Base-by-base conservation (phyloP, 306 rosid genomes). In the Trifolium repens region DNA sequence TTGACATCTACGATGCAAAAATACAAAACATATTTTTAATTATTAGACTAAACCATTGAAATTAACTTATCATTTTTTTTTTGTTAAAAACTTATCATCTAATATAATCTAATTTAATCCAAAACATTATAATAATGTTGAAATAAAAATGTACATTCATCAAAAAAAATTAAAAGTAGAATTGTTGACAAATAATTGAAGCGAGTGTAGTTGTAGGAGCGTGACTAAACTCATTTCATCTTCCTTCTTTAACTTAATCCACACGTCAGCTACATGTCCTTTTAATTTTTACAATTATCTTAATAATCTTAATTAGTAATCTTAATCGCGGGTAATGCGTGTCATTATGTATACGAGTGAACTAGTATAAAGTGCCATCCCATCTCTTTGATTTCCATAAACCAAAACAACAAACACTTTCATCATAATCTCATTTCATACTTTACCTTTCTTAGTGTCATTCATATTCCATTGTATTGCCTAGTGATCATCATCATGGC, bases 401-500 rank as follows among this genome's bases (percentile, higher is more conserved):
- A 35, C 40, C 47, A 60, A 8, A 2, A 9, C 39, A 65, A 9
- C 27, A 54, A 3, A 32, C 52, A 46, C n/a, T 12, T 11, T 13
- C 17, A 42, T 9, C 47, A 42, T 26, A 2, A 57, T 11, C 17
- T 34, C 44, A 7, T n/a, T 5, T 61, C 17, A 15, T 63, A 63
- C 43, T 63, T 64, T 39, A 10, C 50, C 14, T 64, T 64, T 37
- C 8, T 0, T 14, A 64, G 5, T 19, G 14, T 19, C 5, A 13
- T 44, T 58, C 4, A 54, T 54, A 17, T 59, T 32, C 40, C 37
- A 9, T 17, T 53, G 2, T 8, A 44, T 44, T 8, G 27, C 15
- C 0, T 53, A 30, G 27, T 39, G 11, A n/a, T n/a, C 50, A 62
- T n/a, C 50, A 62, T 40, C 49, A 93, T 93, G 98, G 96, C 98